Conservation (phyloP, 441 rosid genomes). For the Populus hybrid region DNA sequence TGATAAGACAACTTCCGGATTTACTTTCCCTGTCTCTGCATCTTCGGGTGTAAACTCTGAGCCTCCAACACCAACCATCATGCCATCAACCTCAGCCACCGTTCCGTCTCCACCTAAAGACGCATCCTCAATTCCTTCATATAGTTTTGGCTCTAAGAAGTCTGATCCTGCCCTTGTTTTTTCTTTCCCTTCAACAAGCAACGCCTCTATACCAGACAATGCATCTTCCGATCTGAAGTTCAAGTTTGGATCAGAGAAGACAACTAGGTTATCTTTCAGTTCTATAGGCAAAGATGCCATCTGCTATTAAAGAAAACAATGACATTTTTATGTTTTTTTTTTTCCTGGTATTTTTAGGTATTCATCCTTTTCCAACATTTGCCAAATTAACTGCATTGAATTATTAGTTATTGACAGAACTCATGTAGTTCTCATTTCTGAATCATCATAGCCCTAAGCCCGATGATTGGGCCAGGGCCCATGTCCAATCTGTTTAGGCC, state of each 20-base stretch:
- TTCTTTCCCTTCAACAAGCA: conserved; percentile 70
- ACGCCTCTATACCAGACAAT: conserved; percentile 30
- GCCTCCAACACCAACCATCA: conserved; percentile 81
- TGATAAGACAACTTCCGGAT: conserved; percentile 43
- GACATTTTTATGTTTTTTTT: no score
- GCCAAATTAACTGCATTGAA: neutral
- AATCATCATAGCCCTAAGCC: neutral
- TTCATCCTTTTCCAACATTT: neutral
- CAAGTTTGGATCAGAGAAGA: conserved; percentile 60
- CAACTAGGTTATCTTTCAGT: conserved; percentile 57
- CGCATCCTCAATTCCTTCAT: conserved; percentile 41
- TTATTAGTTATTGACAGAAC: neutral
- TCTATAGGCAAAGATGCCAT: conserved; percentile 53
- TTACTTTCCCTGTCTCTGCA: conserved; percentile 69
- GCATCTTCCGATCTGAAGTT: conserved; percentile 46
- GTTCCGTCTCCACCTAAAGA: conserved; percentile 34
- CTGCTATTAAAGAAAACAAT: conserved; percentile 37
- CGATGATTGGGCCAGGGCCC: neutral
- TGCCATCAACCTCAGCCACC: conserved; percentile 45
- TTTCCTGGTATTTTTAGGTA: neutral
- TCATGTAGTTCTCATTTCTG: no score
- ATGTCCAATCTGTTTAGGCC: neutral
- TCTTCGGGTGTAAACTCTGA: conserved; percentile 54
- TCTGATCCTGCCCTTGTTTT: conserved; percentile 47
- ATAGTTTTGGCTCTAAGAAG: conserved; percentile 47